Evolutionary conservation across 1,284 basidiomycete species (phyloP).

Genomic region (Irpex sp.): DNA sequence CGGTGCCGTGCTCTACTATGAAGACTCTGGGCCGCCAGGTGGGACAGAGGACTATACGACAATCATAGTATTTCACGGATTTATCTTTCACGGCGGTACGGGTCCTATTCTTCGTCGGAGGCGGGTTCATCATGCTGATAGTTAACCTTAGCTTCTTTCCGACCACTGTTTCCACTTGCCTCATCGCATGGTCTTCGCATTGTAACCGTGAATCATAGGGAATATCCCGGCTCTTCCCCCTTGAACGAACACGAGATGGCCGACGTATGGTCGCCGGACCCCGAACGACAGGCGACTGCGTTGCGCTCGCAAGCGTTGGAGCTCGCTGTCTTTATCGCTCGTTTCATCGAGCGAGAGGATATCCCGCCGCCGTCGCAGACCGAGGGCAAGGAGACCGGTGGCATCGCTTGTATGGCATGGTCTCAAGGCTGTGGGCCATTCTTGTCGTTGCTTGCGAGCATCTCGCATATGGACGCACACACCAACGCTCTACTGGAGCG

Average conservation of each 20-base stretch:
- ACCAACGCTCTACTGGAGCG: neutral
- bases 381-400: neutral
- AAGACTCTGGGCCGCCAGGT: constrained; percentile 14
- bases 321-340: neutral
- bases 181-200: constrained; percentile 5
- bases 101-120: neutral
- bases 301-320: neutral
- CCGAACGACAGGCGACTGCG: neutral
- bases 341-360: neutral
- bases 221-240: constrained; percentile 13
- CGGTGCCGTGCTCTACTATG: constrained; percentile 13
- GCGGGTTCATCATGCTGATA: neutral
- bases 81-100: constrained; percentile 15
- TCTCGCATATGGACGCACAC: neutral
- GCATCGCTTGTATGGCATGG: neutral
- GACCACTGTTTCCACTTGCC: constrained; percentile 9
- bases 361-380: neutral
- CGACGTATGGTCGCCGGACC: constrained; percentile 1
- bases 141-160: constrained; percentile 6
- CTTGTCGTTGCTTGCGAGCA: neutral
- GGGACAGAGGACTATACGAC: constrained; percentile 11
- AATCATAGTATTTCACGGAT: constrained; percentile 14
- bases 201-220: constrained; percentile 11
- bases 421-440: neutral
- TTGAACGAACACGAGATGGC: constrained; percentile 11